Base-by-base conservation (phyloP, 139 green algal genomes). In the Tetradesmus obliquus region DNA sequence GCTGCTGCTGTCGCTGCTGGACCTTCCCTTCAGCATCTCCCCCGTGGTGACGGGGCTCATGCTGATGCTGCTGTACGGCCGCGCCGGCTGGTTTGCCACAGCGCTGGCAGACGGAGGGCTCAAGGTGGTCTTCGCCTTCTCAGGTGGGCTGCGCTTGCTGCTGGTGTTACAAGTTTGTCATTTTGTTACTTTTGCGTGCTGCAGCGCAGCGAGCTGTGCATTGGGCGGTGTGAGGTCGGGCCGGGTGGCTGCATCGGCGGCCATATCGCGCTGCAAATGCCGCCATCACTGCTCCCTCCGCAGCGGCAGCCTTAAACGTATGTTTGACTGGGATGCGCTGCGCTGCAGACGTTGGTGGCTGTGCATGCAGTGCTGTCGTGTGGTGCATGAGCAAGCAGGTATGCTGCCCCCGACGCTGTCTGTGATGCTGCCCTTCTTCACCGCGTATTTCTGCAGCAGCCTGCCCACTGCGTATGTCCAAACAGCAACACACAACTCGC, bases 1-100 rank as follows among this genome's bases (percentile, higher is more conserved):
- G 22, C 90, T 98, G 24, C 84, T 98, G 66, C 93, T 98, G 62
- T 96, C 93, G 1, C 81, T 98, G 76, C 95, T 99, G 74, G 97
- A 99, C 94, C 89, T 99, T 71, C 97, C 97, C 76, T 99, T 99
- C 95, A 96, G 93, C 92, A 98, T 99, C 80, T 98, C 95, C 0
- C 97, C 97, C 1, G 97, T 99, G 20, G 97, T 99, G 55, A 97
- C 97, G 17, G 97, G 97, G 91, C 92, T 98, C 84, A 98, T 98
- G 97, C 95, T 98, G 81, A 96, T 97, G 89, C 94, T 99, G 89
- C 94, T 99, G 90, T 99, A 98, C 93, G 97, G 97, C n/a, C 93
- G 97, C 20, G 83, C 90, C 4, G 97, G 97, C 81, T 97, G 96
- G 94, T 99, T 99, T 93, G 96, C 95, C 13, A 95, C 95, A 5